These are phyloP conservation scores for Glycine soja DNA, from an alignment of 306 rosid species.

Conservation along the genomic window DNA sequence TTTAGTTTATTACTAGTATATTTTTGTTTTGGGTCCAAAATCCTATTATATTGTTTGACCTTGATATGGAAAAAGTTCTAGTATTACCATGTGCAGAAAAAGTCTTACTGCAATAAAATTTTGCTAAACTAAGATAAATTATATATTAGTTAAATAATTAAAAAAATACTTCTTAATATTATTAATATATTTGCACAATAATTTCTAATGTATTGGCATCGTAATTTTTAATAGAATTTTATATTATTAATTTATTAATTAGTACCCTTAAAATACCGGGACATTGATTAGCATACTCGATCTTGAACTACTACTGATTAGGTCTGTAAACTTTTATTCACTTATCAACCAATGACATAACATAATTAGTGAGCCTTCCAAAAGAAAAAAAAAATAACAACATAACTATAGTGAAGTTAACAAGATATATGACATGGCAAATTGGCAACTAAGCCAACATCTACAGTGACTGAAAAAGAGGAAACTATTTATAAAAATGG, in stretches of 20 bases:
- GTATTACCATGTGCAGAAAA: background rate
- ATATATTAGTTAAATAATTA: background rate
- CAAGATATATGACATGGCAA: background rate
- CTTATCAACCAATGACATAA: background rate
- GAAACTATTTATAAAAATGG: background rate
- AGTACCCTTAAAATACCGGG: background rate
- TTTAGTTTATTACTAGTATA: background rate
- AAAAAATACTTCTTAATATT: background rate
- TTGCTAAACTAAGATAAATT: background rate
- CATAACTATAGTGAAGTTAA: background rate
- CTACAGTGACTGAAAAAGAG: background rate
- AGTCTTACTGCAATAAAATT: background rate
- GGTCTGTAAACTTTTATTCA: background rate
- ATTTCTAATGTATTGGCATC: background rate
- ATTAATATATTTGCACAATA: background rate
- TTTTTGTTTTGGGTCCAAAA: background rate
- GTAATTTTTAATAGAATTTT: background rate
- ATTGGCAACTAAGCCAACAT: background rate
- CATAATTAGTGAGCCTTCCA: too few species aligned
- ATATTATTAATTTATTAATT: background rate
- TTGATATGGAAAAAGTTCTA: conserved; percentile 14
- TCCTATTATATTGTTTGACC: background rate
- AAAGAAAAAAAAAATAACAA: too few species aligned
- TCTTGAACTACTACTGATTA: too few species aligned
- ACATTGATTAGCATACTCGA: background rate